Evolutionary conservation across 129 eudicot genomes (phyloP).

Genomic region (Mikania micrantha): DNA sequence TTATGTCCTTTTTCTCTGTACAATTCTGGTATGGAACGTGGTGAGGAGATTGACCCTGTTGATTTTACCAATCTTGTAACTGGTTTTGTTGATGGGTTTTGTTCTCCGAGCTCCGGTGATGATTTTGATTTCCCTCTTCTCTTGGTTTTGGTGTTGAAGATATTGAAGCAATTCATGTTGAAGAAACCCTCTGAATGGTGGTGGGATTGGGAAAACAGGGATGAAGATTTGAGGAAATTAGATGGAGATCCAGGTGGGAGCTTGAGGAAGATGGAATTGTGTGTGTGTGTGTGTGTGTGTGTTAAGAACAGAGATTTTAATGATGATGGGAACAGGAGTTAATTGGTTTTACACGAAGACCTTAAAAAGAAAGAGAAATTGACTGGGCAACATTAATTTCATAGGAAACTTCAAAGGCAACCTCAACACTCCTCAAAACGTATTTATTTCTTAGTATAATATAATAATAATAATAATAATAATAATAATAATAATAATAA

Average conservation of each 20-base stretch:
- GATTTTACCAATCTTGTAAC: constrained; percentile 43
- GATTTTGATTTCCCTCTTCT: constrained; percentile 40
- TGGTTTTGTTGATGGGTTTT: constrained; percentile 15
- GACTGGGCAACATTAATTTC: constrained; percentile 8
- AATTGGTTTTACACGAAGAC: constrained; percentile 20
- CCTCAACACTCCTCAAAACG: neutral
- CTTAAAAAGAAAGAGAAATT: constrained; percentile 2
- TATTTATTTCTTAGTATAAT: too few relatives aligned
- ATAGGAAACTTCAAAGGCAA: neutral
- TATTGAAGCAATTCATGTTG: constrained; percentile 52
- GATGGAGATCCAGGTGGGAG: neutral
- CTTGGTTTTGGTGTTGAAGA: constrained; percentile 36
- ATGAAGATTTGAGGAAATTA: neutral
- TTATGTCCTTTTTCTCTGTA: constrained; percentile 48
- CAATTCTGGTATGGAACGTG: constrained; percentile 56
- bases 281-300: constrained; percentile 4
- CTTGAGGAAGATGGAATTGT: neutral
- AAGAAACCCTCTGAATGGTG: constrained; percentile 1
- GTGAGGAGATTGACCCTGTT: constrained; percentile 51
- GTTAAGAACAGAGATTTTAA: neutral
- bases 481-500: too few relatives aligned
- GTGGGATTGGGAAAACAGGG: neutral
- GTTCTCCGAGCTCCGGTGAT: constrained; percentile 49
- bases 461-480: too few relatives aligned
- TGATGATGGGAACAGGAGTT: constrained; percentile 25